A percentile compares a stretch with the other conserved stretches of the same genome.
These are phyloP conservation scores for Cenchrus americanus DNA, from an alignment of 176 grass and related monocot species.

Conservation along the genomic window DNA sequence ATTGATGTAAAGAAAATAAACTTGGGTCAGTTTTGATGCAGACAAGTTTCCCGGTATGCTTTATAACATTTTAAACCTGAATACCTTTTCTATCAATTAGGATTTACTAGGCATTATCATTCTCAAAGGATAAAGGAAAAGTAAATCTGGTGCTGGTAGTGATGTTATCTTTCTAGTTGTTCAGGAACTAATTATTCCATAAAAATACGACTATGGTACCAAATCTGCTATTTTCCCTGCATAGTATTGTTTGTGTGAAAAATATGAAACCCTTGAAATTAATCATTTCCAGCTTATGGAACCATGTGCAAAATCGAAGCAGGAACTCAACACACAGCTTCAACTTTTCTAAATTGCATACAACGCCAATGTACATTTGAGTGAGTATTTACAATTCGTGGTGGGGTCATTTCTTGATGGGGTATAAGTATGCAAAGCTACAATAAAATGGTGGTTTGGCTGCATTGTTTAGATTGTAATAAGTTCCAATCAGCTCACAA, in stretches of 20 bases:
- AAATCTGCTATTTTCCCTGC: not conserved
- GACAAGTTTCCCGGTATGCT: too few species aligned
- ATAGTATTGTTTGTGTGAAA: too few species aligned
- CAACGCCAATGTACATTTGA: not conserved
- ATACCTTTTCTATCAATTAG: too few species aligned
- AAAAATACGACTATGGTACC: too few species aligned
- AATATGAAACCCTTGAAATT: not conserved
- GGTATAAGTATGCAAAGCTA: not conserved
- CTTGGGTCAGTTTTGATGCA: too few species aligned
- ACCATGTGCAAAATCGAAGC: not conserved
- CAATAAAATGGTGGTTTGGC: constrained; percentile 13
- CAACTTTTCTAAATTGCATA: constrained; percentile 1
- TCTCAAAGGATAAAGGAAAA: too few species aligned
- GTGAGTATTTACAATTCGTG: constrained; percentile 39
- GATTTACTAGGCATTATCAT: too few species aligned
- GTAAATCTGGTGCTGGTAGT: too few species aligned
- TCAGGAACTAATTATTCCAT: too few species aligned
- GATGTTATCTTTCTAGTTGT: too few species aligned
- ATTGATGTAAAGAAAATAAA: too few species aligned
- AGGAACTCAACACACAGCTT: not conserved
- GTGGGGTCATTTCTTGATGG: not conserved
- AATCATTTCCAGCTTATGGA: not conserved
- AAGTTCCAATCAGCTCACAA: constrained; percentile 39
- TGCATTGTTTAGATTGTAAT: not conserved
- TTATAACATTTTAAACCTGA: too few species aligned